Evolutionary conservation across 768 basidiomycete genomes (phyloP).

Genomic region (Podaxis sp.): DNA sequence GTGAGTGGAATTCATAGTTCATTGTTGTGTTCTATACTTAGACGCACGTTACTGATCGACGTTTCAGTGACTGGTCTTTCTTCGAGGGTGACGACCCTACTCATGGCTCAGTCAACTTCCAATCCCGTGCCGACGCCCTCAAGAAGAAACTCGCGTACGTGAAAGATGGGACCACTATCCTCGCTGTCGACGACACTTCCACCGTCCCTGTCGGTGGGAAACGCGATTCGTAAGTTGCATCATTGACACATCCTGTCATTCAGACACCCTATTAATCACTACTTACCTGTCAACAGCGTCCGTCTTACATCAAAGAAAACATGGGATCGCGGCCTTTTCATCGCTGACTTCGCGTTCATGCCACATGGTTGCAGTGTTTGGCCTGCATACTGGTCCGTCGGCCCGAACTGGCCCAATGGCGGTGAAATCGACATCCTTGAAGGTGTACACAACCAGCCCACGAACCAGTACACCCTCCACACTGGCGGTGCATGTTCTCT

Average conservation of each 20-base stretch:
- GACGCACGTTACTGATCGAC: neutral
- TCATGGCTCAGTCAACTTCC: slow-evolving; percentile 65
- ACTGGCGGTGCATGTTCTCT: slow-evolving; percentile 42
- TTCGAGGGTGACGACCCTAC: slow-evolving; percentile 66
- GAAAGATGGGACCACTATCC: slow-evolving; percentile 55
- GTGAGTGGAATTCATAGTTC: slow-evolving; percentile 33
- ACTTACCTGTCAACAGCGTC: slow-evolving; percentile 42
- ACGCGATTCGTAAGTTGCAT: slow-evolving; percentile 48
- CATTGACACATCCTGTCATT: slow-evolving; percentile 14
- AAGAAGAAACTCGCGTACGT: slow-evolving; percentile 59
- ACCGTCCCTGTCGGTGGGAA: slow-evolving; percentile 46
- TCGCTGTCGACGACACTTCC: slow-evolving; percentile 61
- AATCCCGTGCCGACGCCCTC: slow-evolving; percentile 45
- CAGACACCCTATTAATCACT: neutral
- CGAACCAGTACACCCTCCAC: slow-evolving; percentile 69
- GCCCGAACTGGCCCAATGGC: slow-evolving; percentile 48
- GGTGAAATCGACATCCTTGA: slow-evolving; percentile 78
- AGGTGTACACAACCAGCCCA: slow-evolving; percentile 57
- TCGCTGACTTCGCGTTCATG: slow-evolving; percentile 69
- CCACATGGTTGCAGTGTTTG: slow-evolving; percentile 69
- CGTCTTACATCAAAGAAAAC: slow-evolving; percentile 64
- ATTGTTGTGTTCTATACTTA: neutral
- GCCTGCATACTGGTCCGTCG: slow-evolving; percentile 54
- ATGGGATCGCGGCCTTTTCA: slow-evolving; percentile 66
- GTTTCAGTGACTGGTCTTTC: slow-evolving; percentile 61